These are phyloP conservation scores for Ganoderma sinense DNA, from an alignment of 1,284 basidiomycete species.

Conservation along the genomic window DNA sequence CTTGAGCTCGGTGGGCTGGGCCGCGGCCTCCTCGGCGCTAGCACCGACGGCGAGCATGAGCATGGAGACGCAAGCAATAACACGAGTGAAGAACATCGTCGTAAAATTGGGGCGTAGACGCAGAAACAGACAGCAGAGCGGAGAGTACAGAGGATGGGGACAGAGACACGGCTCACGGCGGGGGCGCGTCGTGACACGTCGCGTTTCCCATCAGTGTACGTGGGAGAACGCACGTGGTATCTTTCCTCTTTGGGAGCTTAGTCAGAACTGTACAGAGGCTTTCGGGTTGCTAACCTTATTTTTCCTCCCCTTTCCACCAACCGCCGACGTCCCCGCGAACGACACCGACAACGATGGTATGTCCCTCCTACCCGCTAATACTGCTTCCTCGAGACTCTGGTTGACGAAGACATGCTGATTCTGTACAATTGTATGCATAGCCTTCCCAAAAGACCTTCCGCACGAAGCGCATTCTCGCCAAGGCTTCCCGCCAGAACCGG, in stretches of 20 bases:
- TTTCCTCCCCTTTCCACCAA: slow-evolving; percentile 39
- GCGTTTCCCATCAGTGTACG: slow-evolving; percentile 24
- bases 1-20: slow-evolving; percentile 56
- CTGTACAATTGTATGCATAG: slow-evolving; percentile 47
- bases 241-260: slow-evolving; percentile 34
- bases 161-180: neutral
- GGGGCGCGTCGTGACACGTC: slow-evolving; percentile 28
- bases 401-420: slow-evolving; percentile 12
- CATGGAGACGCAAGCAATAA: slow-evolving; percentile 44
- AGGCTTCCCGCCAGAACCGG: slow-evolving; percentile 97
- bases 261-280: slow-evolving; percentile 49
- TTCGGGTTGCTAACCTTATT: slow-evolving; percentile 42
- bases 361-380: slow-evolving; percentile 15
- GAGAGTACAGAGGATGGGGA: neutral
- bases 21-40: slow-evolving; percentile 43
- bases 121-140: neutral
- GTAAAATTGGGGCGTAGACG: slow-evolving; percentile 3
- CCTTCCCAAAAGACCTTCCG: slow-evolving; percentile 99
- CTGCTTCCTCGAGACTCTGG: neutral
- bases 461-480: slow-evolving; percentile 96
- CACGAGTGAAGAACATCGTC: slow-evolving; percentile 28
- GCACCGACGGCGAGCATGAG: slow-evolving; percentile 48
- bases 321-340: slow-evolving; percentile 37
- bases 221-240: slow-evolving; percentile 28
- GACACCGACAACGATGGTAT: slow-evolving; percentile 44